Conservation (phyloP, 2,329 filamentous ascomycete genomes). For the Neophaeococcomyces aloes region DNA sequence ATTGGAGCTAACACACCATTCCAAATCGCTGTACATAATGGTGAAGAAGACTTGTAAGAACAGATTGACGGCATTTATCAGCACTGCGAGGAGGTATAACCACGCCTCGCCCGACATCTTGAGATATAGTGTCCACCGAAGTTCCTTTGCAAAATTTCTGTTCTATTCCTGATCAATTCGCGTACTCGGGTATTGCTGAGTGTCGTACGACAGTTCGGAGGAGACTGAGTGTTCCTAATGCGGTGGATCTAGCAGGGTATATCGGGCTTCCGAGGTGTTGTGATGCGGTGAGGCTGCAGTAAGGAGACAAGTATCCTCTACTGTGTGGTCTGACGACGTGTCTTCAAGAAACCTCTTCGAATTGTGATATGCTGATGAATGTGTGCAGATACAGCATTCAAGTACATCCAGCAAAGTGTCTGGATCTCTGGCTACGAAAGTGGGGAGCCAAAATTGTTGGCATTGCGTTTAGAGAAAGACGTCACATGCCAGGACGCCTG, state of each 20-base stretch:
- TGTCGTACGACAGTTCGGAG: too few relatives aligned
- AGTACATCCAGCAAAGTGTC: background rate
- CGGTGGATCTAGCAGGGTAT: too few relatives aligned
- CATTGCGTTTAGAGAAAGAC: too few relatives aligned
- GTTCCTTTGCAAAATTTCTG: background rate
- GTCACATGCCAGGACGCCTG: constrained; percentile 7
- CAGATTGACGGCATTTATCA: constrained; percentile 99
- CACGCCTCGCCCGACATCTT: constrained; percentile 96
- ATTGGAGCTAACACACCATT: constrained; percentile 72
- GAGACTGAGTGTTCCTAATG: too few relatives aligned
- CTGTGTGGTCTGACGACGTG: background rate
- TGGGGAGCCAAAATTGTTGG: constrained; percentile 8
- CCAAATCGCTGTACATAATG: constrained; percentile 99
- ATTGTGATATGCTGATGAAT: constrained; percentile 6
- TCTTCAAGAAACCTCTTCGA: constrained; percentile 2
- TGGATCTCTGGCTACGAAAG: background rate
- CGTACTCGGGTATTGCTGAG: background rate
- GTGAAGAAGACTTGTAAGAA: constrained; percentile 99
- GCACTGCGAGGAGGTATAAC: constrained; percentile 93
- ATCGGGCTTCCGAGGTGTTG: too few relatives aligned
- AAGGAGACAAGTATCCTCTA: background rate
- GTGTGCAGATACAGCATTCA: constrained; percentile 2
- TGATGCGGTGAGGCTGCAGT: background rate
- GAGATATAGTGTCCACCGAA: too few relatives aligned
- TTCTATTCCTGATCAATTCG: background rate